Evolutionary conservation across 345 rosid species (phyloP).

Genomic region (Microthlaspi erraticum): DNA sequence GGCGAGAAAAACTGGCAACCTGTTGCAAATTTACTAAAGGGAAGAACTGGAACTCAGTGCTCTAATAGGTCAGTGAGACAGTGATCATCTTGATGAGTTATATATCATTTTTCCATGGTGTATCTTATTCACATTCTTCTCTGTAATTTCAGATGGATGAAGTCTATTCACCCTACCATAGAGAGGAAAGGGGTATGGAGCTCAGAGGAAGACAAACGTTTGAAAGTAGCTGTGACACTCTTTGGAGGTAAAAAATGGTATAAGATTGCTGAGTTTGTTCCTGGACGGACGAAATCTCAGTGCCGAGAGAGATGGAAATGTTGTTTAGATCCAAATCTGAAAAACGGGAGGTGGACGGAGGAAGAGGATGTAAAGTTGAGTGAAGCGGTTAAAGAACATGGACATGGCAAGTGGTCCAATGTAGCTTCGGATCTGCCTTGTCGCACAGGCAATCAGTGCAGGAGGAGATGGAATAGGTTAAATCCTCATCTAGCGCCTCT

Average conservation of each 20-base stretch:
- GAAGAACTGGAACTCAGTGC: conserved; percentile 83
- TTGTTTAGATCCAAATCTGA: conserved; percentile 68
- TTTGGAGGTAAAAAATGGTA: conserved; percentile 75
- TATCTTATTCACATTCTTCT: not conserved
- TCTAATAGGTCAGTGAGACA: conserved; percentile 77
- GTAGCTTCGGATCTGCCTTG: conserved; percentile 58
- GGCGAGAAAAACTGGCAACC: conserved; percentile 83
- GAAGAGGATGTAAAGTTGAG: conserved; percentile 69
- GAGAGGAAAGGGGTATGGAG: conserved; percentile 64
- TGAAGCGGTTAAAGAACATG: conserved; percentile 61
- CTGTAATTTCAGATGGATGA: conserved; percentile 61
- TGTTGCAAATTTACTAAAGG: conserved; percentile 66
- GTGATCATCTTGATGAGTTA: not conserved
- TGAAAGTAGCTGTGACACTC: conserved; percentile 70
- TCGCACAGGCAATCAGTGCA: conserved; percentile 74
- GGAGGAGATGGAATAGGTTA: conserved; percentile 74
- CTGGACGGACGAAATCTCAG: conserved; percentile 69
- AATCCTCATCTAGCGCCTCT: conserved; percentile 62
- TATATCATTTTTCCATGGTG: not conserved
- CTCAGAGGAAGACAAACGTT: conserved; percentile 61
- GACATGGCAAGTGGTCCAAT: conserved; percentile 64
- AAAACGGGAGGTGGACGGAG: conserved; percentile 58
- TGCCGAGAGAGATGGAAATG: conserved; percentile 86
- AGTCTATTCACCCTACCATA: conserved; percentile 62
- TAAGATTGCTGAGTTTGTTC: conserved; percentile 73